Evolutionary conservation across 2,329 filamentous ascomycete species (phyloP).

Genomic region (Aspergillus niger): DNA sequence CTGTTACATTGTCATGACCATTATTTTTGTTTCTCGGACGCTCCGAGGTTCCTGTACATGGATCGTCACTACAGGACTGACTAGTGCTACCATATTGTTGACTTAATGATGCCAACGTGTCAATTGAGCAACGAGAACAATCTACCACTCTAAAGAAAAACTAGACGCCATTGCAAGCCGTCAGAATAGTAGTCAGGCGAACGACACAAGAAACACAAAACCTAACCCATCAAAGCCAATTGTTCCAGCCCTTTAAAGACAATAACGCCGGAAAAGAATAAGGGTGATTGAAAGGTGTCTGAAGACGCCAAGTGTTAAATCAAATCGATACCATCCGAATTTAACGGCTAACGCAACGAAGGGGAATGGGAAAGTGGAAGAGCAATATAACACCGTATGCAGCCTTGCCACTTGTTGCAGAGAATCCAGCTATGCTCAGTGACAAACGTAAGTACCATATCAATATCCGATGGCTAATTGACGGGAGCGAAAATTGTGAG

Average conservation of each 20-base stretch:
- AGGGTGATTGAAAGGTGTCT: neutral
- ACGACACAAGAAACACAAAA: neutral
- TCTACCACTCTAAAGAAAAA: neutral
- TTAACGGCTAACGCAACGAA: neutral
- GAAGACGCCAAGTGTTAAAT: neutral
- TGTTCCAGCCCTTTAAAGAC: neutral
- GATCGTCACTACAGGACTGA: neutral
- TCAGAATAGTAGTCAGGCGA: neutral
- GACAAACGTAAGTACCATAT: neutral
- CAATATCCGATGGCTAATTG: neutral
- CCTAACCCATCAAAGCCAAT: neutral
- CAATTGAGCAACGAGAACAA: neutral
- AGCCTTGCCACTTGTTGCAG: neutral
- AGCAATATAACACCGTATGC: neutral
- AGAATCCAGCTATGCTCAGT: slow-evolving; percentile 15
- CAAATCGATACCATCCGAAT: neutral
- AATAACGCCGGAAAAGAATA: neutral
- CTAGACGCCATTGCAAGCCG: neutral
- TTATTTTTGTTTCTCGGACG: neutral
- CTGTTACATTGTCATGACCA: neutral
- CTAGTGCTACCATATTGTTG: neutral
- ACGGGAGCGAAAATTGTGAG: neutral
- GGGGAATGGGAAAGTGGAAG: neutral
- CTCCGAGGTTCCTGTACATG: neutral
- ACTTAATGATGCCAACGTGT: neutral